Conservation (phyloP, 371 early-diverging fungal genomes). For the Mucor mucedo region DNA sequence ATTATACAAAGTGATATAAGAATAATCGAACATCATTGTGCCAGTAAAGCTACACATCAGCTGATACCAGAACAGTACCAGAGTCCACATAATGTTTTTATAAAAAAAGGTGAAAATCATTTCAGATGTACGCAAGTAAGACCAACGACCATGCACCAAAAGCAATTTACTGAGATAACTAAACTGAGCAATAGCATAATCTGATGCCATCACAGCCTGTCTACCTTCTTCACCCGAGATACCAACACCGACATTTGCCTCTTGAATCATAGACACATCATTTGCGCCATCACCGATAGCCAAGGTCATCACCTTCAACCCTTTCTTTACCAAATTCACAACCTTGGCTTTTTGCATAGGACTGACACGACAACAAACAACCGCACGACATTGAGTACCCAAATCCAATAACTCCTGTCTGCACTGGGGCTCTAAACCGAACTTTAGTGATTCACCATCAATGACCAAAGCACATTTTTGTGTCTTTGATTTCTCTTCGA, state of each 20-base stretch:
- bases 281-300: constrained; percentile 95
- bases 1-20: constrained; percentile 79
- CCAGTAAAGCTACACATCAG: constrained; percentile 66
- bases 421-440: constrained; percentile 67
- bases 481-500: constrained; percentile 32
- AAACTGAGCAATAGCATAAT: constrained; percentile 91
- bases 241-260: constrained; percentile 90
- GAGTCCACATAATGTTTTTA: constrained; percentile 80
- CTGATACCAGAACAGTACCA: constrained; percentile 85
- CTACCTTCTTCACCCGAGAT: constrained; percentile 93
- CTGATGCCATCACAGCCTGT: constrained; percentile 90
- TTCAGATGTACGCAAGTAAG: constrained; percentile 77
- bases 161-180: constrained; percentile 72
- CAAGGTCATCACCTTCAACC: constrained; percentile 75
- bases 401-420: constrained; percentile 70
- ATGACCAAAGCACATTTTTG: constrained; percentile 80
- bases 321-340: constrained; percentile 61
- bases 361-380: constrained; percentile 87
- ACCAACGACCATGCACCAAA: constrained; percentile 87
- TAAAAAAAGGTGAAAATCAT: constrained; percentile 83
- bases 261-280: constrained; percentile 94
- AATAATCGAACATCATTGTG: constrained; percentile 82
- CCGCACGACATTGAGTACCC: constrained; percentile 74
- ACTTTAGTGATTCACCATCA: constrained; percentile 89
- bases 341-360: constrained; percentile 92